A percentile compares a stretch with the other conserved stretches of the same genome.
These are phyloP conservation scores for Xerophyta viscosa DNA, from an alignment of 106 monocot genomes.

Conservation along the genomic window DNA sequence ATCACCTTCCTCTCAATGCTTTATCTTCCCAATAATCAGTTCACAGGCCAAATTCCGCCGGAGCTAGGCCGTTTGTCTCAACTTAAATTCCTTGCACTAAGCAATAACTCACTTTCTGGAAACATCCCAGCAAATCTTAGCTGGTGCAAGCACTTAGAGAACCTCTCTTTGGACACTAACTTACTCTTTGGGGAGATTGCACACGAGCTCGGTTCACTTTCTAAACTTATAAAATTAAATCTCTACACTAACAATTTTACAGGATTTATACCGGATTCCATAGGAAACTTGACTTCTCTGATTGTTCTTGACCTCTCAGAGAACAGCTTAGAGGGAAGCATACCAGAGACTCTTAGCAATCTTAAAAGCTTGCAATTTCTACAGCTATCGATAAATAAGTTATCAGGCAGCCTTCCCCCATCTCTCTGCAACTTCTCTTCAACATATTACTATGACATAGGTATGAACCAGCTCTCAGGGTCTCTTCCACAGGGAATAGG, in stretches of 20 bases:
- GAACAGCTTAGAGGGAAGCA: slow-evolving; percentile 2
- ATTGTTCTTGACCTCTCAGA: not conserved
- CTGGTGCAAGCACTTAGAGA: slow-evolving; percentile 1
- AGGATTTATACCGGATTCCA: slow-evolving; percentile 14
- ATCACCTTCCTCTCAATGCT: slow-evolving; percentile 30
- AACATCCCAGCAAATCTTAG: slow-evolving; percentile 12
- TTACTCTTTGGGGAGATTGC: slow-evolving; percentile 19
- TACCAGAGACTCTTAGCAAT: not conserved
- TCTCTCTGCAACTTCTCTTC: slow-evolving; percentile 19
- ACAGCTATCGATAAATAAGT: slow-evolving; percentile 13
- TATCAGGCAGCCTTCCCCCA: slow-evolving; percentile 22
- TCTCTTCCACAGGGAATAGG: slow-evolving; percentile 11
- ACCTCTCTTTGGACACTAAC: slow-evolving; percentile 13
- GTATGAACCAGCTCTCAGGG: slow-evolving; percentile 9
- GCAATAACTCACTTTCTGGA: slow-evolving; percentile 21
- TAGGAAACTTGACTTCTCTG: slow-evolving; percentile 18
- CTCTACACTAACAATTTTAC: slow-evolving; percentile 11
- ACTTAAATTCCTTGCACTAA: slow-evolving; percentile 13
- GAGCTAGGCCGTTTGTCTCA: slow-evolving; percentile 15
- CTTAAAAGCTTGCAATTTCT: not conserved
- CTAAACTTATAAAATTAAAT: not conserved
- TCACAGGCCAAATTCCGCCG: slow-evolving; percentile 12
- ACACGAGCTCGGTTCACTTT: not conserved
- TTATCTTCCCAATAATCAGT: slow-evolving; percentile 15
- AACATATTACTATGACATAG: not conserved